A percentile compares a stretch with the other conserved stretches of the same genome.
Evolutionary conservation across 2,329 filamentous ascomycete species (phyloP).

Genomic region (Diatrype stigma): DNA sequence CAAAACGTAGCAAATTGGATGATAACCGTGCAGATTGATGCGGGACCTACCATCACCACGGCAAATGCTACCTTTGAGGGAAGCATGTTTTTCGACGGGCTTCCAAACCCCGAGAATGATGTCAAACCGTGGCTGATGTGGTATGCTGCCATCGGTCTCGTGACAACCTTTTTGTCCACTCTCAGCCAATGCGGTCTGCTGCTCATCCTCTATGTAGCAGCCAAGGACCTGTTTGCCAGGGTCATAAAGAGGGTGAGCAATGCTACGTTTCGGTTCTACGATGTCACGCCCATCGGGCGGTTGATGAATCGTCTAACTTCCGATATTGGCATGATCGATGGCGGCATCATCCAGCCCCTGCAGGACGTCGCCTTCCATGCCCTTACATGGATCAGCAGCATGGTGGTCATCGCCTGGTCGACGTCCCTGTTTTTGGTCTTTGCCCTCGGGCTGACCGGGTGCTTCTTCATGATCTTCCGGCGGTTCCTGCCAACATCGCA

Average conservation of each 20-base stretch:
- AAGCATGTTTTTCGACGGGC: conserved; percentile 36
- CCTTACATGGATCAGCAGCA: conserved; percentile 67
- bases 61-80: conserved; percentile 6
- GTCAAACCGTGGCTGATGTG: conserved; percentile 70
- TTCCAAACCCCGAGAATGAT: conserved; percentile 64
- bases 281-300: conserved; percentile 81
- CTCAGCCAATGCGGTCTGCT: conserved; percentile 65
- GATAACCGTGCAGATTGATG: background rate
- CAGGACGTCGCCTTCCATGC: conserved; percentile 65
- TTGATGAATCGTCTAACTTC: conserved; percentile 90
- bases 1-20: conserved; percentile 6
- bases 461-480: conserved; percentile 71
- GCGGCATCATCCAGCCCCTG: conserved; percentile 73
- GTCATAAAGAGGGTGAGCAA: conserved; percentile 71
- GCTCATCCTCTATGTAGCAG: conserved; percentile 74
- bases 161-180: conserved; percentile 56
- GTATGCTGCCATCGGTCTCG: conserved; percentile 62
- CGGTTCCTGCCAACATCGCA: conserved; percentile 80
- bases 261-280: conserved; percentile 86
- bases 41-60: conserved; percentile 1
- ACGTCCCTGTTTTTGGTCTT: conserved; percentile 75
- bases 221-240: conserved; percentile 67
- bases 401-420: conserved; percentile 73
- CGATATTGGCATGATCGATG: conserved; percentile 85
- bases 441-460: conserved; percentile 60